Evolutionary conservation across 2,329 filamentous ascomycete genomes (phyloP).

Genomic region (Leptographium wingfieldii): DNA sequence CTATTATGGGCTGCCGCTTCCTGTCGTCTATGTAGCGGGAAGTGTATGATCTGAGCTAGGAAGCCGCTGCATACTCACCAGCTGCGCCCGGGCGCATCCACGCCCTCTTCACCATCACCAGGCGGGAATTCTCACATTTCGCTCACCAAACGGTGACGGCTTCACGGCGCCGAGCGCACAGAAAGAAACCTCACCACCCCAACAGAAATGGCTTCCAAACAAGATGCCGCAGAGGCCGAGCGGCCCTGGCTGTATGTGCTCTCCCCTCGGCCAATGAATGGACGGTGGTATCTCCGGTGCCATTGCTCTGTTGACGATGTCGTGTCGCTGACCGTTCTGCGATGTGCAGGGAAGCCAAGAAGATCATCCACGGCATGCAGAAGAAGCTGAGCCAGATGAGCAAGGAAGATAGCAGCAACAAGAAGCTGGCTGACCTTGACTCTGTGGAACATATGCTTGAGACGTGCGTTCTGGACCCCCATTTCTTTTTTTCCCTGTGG

Average conservation of each 20-base stretch:
- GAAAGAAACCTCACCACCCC: not conserved
- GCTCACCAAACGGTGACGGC: not conserved
- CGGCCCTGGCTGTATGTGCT: constrained; percentile 10
- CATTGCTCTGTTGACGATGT: not conserved
- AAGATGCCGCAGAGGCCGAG: constrained; percentile 9
- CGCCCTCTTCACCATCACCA: not conserved
- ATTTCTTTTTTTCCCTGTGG: not conserved
- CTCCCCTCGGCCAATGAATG: not conserved
- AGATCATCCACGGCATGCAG: constrained; percentile 9
- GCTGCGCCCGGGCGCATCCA: not conserved
- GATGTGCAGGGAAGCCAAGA: constrained; percentile 11
- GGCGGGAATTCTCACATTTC: not conserved
- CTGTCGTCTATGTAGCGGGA: constrained; percentile 1
- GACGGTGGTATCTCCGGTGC: not conserved
- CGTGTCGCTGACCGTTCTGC: not conserved
- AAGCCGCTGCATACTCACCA: not conserved
- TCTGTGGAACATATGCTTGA: constrained; percentile 11
- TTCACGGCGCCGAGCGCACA: not conserved
- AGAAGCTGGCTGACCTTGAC: constrained; percentile 12
- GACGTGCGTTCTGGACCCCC: not conserved
- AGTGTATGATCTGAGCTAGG: constrained; percentile 13
- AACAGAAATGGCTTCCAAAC: not conserved
- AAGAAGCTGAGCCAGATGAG: constrained; percentile 13
- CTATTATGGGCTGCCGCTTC: constrained; percentile 13
- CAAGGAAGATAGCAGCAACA: constrained; percentile 12